A percentile compares a stretch with the other conserved stretches of the same genome.
Evolutionary conservation across 2,329 filamentous ascomycete genomes (phyloP).

Genomic region (Phaeophleospora eucalypticola): DNA sequence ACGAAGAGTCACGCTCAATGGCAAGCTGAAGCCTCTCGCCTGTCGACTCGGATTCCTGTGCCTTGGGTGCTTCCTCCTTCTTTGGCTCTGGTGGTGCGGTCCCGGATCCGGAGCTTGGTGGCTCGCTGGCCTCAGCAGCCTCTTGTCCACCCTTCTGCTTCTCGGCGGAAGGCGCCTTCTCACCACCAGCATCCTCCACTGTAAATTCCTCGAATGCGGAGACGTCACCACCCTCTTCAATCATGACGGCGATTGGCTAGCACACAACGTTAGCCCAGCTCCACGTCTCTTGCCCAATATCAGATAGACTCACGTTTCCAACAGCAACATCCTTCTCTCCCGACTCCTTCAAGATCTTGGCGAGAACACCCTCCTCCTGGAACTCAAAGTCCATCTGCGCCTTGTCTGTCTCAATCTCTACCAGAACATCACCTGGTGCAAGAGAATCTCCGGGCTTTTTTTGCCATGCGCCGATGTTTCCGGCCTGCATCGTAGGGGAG

Average conservation of each 20-base stretch:
- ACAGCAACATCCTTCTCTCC: conserved; percentile 93
- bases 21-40: conserved; percentile 75
- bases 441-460: conserved; percentile 91
- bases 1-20: conserved; percentile 73
- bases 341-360: conserved; percentile 87
- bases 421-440: conserved; percentile 82
- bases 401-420: conserved; percentile 91
- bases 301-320: conserved; percentile 70
- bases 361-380: conserved; percentile 93
- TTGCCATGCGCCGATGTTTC: conserved; percentile 96
- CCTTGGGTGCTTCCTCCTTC: conserved; percentile 50
- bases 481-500: conserved; percentile 94
- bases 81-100: conserved; percentile 55
- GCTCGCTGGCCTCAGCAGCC: conserved; percentile 58
- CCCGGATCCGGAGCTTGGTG: conserved; percentile 53
- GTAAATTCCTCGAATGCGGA: conserved; percentile 85
- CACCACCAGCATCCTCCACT: conserved; percentile 84
- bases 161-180: conserved; percentile 59
- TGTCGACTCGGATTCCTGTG: conserved; percentile 68
- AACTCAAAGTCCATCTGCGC: conserved; percentile 99
- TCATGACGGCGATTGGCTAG: conserved; percentile 91
- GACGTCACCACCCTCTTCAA: conserved; percentile 86
- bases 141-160: conserved; percentile 60
- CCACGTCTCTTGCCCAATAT: background rate
- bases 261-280: conserved; percentile 16